These are phyloP conservation scores for Mycena albidolilacea DNA, from an alignment of 768 basidiomycete species.

Conservation along the genomic window DNA sequence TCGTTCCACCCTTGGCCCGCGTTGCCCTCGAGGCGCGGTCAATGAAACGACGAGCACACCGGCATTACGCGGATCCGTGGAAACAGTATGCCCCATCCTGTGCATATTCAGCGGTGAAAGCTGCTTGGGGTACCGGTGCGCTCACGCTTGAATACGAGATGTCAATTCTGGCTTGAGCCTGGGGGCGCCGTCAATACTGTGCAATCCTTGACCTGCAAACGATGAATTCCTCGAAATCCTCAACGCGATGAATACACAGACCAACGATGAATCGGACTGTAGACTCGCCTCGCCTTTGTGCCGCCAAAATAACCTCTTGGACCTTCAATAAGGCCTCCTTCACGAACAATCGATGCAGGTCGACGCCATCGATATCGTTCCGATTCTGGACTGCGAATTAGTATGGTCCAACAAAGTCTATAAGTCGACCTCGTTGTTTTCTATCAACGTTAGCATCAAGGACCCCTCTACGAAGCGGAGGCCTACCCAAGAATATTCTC, in stretches of 20 bases:
- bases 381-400: constrained; percentile 11
- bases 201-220: constrained; percentile 25
- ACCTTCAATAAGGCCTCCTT: constrained; percentile 31
- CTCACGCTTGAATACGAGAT: constrained; percentile 18
- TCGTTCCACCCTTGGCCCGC: neutral
- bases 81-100: constrained; percentile 19
- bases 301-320: constrained; percentile 8
- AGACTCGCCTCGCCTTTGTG: constrained; percentile 7
- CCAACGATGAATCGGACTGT: constrained; percentile 33
- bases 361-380: constrained; percentile 9
- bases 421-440: constrained; percentile 21
- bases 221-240: neutral
- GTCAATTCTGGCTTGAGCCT: constrained; percentile 15
- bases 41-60: constrained; percentile 33
- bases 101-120: neutral
- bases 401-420: neutral
- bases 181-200: constrained; percentile 6
- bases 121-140: neutral
- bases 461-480: neutral
- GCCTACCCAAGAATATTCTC: constrained; percentile 29
- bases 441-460: neutral
- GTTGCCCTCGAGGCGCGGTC: neutral
- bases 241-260: no score
- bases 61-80: constrained; percentile 10
- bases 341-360: constrained; percentile 32